Evolutionary conservation across 176 grass and related monocot genomes (phyloP), one percentile per base, ranked within the genome.

Genomic region (Carex littledalei): DNA sequence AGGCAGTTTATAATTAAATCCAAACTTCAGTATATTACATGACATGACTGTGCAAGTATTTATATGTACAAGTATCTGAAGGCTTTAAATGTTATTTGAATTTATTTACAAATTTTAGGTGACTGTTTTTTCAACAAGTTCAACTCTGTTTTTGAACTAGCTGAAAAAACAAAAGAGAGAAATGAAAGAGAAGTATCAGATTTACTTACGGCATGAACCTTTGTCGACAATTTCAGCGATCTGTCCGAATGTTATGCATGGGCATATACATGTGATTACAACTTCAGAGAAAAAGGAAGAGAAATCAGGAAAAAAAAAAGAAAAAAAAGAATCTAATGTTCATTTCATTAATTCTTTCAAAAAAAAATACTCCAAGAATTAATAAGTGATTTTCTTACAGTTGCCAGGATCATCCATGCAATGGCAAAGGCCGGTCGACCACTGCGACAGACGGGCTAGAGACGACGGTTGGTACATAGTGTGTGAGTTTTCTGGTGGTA

Each of bases 401-500:
- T 95, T 99, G 1, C 93, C 93, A 1, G 96, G 93, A 52, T 99
- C 96, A 85, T 99, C 96, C 91, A 92, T 90, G 80, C 96, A 99
- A 87, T 99, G 91, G 91, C 92, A 99, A 65, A 99, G 96, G 22
- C 96, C 90, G 13, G 96, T 99, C 11, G 96, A 99, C 96, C 96
- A 99, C 20, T 11, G 78, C 34, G 66, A 81, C 41, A 95, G 59
- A 43, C 82, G 64, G 73, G 22, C 26, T 72, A 16, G 81, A 85
- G 81, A 8, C 73, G 67, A 81, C 4, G 69, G 26, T 29, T 85
- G 68, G 58, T 91, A 81, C 91, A 57, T 87, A 14, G 81, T 22
- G 35, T 54, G 80, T 17, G 24, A 64, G 69, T 63, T 82, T 47
- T 32, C 12, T 32, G 80, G 80, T 65, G 80, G 62, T 29, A 67